Evolutionary conservation across 768 basidiomycete genomes (phyloP).

Genomic region (Coprinopsis marcescibilis): DNA sequence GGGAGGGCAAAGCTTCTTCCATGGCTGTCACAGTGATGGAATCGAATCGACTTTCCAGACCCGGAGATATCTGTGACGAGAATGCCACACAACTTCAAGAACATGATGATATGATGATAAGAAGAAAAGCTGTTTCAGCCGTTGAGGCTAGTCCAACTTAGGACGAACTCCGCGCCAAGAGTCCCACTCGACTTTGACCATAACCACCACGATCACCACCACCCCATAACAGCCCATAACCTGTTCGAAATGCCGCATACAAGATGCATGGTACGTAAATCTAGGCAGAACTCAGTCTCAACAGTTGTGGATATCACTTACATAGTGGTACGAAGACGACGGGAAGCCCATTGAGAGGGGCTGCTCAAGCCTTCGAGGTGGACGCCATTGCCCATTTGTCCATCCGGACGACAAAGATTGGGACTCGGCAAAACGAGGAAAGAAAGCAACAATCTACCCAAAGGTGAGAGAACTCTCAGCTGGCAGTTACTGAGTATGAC

Average conservation of each 20-base stretch:
- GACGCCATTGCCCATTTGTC: constrained; percentile 4
- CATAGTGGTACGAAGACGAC: constrained; percentile 12
- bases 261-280: constrained; percentile 10
- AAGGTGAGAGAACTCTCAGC: neutral
- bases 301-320: neutral
- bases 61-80: no score
- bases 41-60: no score
- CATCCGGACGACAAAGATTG: constrained; percentile 11
- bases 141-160: neutral
- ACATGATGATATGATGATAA: neutral
- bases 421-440: neutral
- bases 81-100: neutral
- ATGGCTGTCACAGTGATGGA: no score
- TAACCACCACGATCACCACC: neutral
- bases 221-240: no score
- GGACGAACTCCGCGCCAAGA: neutral
- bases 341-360: constrained; percentile 2
- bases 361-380: constrained; percentile 1
- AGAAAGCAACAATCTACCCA: constrained; percentile 1
- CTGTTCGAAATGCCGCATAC: neutral
- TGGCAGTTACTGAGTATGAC: neutral
- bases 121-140: neutral
- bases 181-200: neutral
- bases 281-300: neutral
- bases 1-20: constrained; percentile 10